These are phyloP conservation scores for Cutaneotrichosporon cutaneum DNA, from an alignment of 1,284 basidiomycete genomes.

Conservation along the genomic window DNA sequence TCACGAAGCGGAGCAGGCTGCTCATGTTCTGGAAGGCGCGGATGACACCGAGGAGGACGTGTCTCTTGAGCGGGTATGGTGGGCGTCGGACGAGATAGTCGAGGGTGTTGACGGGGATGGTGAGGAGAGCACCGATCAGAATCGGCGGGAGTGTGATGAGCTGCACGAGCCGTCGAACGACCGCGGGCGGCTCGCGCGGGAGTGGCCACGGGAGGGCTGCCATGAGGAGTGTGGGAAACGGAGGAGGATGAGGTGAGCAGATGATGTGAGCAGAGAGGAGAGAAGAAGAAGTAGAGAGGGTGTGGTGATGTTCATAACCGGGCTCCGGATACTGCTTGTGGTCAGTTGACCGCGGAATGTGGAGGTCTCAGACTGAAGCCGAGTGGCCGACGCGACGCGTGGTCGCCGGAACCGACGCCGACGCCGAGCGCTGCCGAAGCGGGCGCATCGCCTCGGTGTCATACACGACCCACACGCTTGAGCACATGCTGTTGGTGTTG, in stretches of 20 bases:
- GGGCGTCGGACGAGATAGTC: constrained; percentile 15
- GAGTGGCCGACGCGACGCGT: too few relatives aligned
- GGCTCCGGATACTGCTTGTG: too few relatives aligned
- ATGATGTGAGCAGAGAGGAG: too few relatives aligned
- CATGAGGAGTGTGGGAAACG: not conserved
- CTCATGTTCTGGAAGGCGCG: constrained; percentile 1
- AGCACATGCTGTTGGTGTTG: too few relatives aligned
- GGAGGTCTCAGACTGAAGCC: too few relatives aligned
- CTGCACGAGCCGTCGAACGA: constrained; percentile 8
- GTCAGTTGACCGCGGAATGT: too few relatives aligned
- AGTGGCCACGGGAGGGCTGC: constrained; percentile 9
- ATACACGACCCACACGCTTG: too few relatives aligned
- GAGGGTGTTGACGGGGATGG: constrained; percentile 11
- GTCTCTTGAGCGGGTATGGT: constrained; percentile 10
- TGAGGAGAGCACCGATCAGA: constrained; percentile 2
- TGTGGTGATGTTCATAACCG: too few relatives aligned
- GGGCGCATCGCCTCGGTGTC: too few relatives aligned
- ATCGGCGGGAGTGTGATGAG: constrained; percentile 12
- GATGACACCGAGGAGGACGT: constrained; percentile 8
- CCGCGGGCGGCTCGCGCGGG: constrained; percentile 11
- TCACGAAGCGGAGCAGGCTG: constrained; percentile 8
- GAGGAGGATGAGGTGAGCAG: not conserved
- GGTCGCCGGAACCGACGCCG: too few relatives aligned
- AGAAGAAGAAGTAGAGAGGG: too few relatives aligned
- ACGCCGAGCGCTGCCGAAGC: too few relatives aligned